Base-by-base conservation (phyloP, 2,329 filamentous ascomycete species). In the Xylaria multiplex region DNA sequence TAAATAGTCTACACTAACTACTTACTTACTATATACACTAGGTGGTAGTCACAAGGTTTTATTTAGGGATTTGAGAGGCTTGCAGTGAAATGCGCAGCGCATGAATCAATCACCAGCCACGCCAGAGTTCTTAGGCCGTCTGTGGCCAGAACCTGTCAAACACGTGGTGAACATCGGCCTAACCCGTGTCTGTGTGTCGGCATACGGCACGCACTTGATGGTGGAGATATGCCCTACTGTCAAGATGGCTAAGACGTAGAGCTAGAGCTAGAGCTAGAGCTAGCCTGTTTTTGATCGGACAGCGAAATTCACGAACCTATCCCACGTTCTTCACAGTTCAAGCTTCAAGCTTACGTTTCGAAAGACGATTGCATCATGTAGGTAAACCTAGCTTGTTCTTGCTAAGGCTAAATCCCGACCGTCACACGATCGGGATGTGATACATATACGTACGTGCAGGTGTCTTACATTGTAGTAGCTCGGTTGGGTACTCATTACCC, bases 71-170 rank as follows among this genome's bases (percentile, higher is more conserved):
- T 45, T 19, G 14, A 2, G 49, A 46, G 30, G 49, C 19, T 35
- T 32, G 40, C 30, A 24, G 52, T 22, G 27, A 58, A 48, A 35
- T 46, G 45, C 27, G 37, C 27, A 27, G 5, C 27, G 27, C 27
- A 27, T 27, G 27, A 27, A 27, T 27, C 27, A 27, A 27, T 27
- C 27, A 27, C 5, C 27, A 27, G 27, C 27, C 27, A 27, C 27
- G 27, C 27, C 27, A 27, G 27, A 27, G 27, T 27, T 27, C 27
- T 5, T 27, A 3, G 61, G 37, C 40, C 43, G 27, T 58, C 43
- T 4, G 19, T 30, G 43, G 49, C 66, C 60, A 66, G 53, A 62
- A 50, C 56, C 56, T 69, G 66, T 66, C 60, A 64, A 66, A 64
- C 66, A 69, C 64, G 66, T 69, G 66, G 64, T 56, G 42, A 40